phyloP scores from a whole-genome alignment of 371 early-diverging fungal genomes.

The Blakeslea trispora region DNA sequence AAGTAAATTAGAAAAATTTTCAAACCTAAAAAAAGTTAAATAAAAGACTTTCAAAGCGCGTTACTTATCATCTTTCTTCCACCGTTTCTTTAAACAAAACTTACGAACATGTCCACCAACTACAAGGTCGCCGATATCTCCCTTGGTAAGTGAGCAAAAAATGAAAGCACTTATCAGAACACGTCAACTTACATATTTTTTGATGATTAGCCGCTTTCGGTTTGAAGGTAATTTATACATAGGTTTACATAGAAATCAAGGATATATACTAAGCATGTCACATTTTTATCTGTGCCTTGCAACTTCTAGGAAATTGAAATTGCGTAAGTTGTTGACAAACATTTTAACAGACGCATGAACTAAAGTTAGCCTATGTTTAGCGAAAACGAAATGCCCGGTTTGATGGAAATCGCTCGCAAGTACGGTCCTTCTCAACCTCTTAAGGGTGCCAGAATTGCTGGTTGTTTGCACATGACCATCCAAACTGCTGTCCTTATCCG shows the following conservation, averaged over 20 bases:
- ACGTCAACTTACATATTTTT: neutral
- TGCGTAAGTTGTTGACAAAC: conserved; percentile 26
- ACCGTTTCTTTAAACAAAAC: conserved; percentile 12
- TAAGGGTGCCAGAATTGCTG: conserved; percentile 97
- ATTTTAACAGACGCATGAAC: neutral
- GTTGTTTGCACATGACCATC: conserved; percentile 99
- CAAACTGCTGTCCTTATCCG: conserved; percentile 98
- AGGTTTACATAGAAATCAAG: neutral
- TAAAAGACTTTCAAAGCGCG: conserved; percentile 4
- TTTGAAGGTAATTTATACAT: conserved; percentile 28
- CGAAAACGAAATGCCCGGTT: conserved; percentile 99
- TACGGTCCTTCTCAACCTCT: conserved; percentile 92
- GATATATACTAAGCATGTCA: conserved; percentile 1
- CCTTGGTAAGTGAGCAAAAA: conserved; percentile 64
- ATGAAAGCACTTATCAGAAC: too few species aligned
- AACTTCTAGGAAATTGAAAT: conserved; percentile 49
- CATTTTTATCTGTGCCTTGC: neutral
- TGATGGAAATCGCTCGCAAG: conserved; percentile 91
- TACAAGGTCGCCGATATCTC: conserved; percentile 86
- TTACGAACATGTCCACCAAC: conserved; percentile 23
- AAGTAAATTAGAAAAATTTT: conserved; percentile 18
- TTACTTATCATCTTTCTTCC: conserved; percentile 1
- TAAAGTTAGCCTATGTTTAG: conserved; percentile 67
- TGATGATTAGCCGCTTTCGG: conserved; percentile 46
- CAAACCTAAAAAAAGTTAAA: conserved; percentile 15